These are phyloP conservation scores for Botrytis porri DNA, from an alignment of 2,329 filamentous ascomycete genomes.

Conservation along the genomic window DNA sequence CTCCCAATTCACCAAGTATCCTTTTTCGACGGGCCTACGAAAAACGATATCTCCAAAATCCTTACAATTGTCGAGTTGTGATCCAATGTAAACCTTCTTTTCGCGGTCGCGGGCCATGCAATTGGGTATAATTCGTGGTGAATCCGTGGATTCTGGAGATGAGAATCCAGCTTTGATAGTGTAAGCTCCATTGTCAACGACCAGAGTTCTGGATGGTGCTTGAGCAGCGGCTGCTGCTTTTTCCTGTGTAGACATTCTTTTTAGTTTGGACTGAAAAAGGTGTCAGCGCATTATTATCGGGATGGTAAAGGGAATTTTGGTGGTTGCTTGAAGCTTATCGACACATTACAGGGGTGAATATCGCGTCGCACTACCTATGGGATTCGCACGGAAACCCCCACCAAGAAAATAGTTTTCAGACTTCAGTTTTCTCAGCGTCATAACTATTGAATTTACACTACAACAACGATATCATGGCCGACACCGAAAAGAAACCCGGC, in stretches of 20 bases:
- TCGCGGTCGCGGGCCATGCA: conserved; percentile 82
- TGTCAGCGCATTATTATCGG: conserved; percentile 1
- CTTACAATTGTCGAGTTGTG: conserved; percentile 72
- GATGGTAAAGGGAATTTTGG: not conserved
- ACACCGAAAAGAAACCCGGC: conserved; percentile 20
- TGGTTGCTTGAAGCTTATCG: conserved; percentile 7
- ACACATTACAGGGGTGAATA: not conserved
- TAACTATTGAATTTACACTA: not conserved
- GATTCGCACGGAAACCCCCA: conserved; percentile 7
- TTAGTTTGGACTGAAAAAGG: not conserved
- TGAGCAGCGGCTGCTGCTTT: conserved; percentile 54
- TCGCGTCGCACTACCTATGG: not conserved
- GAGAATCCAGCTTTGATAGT: conserved; percentile 84
- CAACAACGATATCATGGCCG: conserved; percentile 21
- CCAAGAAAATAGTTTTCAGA: conserved; percentile 14
- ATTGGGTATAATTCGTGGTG: conserved; percentile 78
- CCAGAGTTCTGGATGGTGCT: conserved; percentile 64
- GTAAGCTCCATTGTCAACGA: conserved; percentile 91
- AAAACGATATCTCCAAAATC: conserved; percentile 90
- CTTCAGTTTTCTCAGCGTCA: not conserved
- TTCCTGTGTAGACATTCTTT: conserved; percentile 26
- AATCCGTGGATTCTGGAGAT: conserved; percentile 42
- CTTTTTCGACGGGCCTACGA: conserved; percentile 86
- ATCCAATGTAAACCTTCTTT: conserved; percentile 73
- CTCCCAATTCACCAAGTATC: conserved; percentile 96